Evolutionary conservation across 108 stramenopile species (phyloP).

Genomic region (Nitzschia inconspicua): DNA sequence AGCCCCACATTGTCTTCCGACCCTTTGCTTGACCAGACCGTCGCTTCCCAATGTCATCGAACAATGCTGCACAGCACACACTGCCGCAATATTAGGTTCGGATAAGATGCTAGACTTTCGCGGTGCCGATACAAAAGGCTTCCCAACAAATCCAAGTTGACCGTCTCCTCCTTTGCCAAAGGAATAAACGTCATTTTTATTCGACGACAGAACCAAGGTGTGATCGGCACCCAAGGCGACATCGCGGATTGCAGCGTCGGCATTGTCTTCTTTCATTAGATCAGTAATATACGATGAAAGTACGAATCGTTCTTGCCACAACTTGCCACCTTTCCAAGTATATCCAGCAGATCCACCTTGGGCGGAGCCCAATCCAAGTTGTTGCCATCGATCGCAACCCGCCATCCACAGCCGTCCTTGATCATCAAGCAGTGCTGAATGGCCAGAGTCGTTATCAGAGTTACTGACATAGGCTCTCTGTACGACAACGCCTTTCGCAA

Average conservation of each 20-base stretch:
- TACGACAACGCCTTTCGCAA: not conserved
- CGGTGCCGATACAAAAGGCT: slow-evolving; percentile 65
- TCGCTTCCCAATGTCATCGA: slow-evolving; percentile 49
- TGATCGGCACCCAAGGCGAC: slow-evolving; percentile 73
- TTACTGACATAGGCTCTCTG: slow-evolving; percentile 36
- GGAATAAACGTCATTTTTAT: slow-evolving; percentile 45
- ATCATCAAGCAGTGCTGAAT: slow-evolving; percentile 52
- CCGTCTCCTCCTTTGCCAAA: slow-evolving; percentile 70
- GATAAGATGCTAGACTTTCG: slow-evolving; percentile 50
- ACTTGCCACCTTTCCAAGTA: slow-evolving; percentile 58
- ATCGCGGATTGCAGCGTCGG: slow-evolving; percentile 34
- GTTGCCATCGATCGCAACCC: slow-evolving; percentile 76
- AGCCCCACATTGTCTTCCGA: too few relatives aligned
- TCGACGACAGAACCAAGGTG: slow-evolving; percentile 54
- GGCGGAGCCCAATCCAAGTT: slow-evolving; percentile 59
- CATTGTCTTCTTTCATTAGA: slow-evolving; percentile 24
- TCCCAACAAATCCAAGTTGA: slow-evolving; percentile 48
- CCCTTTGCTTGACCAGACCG: slow-evolving; percentile 33
- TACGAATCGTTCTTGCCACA: slow-evolving; percentile 53
- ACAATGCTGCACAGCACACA: slow-evolving; percentile 58
- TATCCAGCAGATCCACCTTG: slow-evolving; percentile 59
- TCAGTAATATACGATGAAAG: slow-evolving; percentile 23
- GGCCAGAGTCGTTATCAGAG: slow-evolving; percentile 47
- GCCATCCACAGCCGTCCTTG: slow-evolving; percentile 49
- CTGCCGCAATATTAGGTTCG: slow-evolving; percentile 33